Percentiles rank a stretch among this genome's conserved stretches.
These are phyloP conservation scores for Geum urbanum DNA, from an alignment of 306 rosid genomes.

Conservation along the genomic window DNA sequence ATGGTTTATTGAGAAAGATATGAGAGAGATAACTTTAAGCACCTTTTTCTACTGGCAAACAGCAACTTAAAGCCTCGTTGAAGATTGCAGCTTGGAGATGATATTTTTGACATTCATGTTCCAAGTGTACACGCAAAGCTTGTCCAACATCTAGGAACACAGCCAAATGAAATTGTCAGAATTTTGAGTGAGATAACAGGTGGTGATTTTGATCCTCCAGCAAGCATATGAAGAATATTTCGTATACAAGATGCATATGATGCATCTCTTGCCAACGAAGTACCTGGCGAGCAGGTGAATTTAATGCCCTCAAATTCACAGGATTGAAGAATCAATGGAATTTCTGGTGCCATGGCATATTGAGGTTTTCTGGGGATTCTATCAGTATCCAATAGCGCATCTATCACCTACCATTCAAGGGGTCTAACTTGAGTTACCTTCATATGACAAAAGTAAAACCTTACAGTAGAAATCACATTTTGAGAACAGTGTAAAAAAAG, in stretches of 20 bases:
- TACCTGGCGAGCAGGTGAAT: constrained; percentile 83
- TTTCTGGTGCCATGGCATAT: constrained; percentile 73
- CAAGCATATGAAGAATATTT: constrained; percentile 4
- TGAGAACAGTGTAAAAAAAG: background rate
- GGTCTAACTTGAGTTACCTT: constrained; percentile 24
- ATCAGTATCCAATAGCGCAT: constrained; percentile 51
- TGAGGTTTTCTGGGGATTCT: constrained; percentile 78
- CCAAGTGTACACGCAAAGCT: constrained; percentile 55
- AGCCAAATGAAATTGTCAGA: constrained; percentile 19
- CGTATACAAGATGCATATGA: background rate
- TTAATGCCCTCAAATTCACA: constrained; percentile 77
- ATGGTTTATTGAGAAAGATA: background rate
- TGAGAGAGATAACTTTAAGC: constrained; percentile 23
- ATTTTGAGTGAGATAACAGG: constrained; percentile 6
- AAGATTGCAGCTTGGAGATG: constrained; percentile 81
- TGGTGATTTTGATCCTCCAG: constrained; percentile 2
- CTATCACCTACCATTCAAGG: constrained; percentile 58
- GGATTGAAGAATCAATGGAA: constrained; percentile 81
- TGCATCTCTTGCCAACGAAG: background rate
- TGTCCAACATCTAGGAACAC: constrained; percentile 51
- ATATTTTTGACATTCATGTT: constrained; percentile 52
- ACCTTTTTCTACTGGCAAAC: constrained; percentile 53
- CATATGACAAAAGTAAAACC: background rate
- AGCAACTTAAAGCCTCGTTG: constrained; percentile 64
- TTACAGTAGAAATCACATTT: background rate